A percentile compares a stretch with the other conserved stretches of the same genome.
These are phyloP conservation scores for Phoenix roebelenii DNA, from an alignment of 176 grass and related monocot species.

Conservation along the genomic window DNA sequence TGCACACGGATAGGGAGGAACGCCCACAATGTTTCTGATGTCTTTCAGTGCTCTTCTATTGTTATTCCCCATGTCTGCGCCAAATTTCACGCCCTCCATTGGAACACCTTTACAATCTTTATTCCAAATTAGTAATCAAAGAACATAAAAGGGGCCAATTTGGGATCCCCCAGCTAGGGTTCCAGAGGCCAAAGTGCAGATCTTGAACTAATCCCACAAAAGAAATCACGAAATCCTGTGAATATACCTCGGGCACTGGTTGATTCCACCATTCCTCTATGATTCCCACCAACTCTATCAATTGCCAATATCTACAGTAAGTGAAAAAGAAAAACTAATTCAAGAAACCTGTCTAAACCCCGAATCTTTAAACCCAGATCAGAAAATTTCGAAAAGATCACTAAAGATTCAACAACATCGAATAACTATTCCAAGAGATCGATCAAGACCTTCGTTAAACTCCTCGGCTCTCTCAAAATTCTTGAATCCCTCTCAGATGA, in stretches of 20 bases:
- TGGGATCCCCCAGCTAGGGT: no score
- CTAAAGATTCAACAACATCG: no score
- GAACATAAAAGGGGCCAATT: no score
- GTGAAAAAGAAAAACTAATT: no score
- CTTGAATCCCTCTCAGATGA: no score
- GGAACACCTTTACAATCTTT: slow-evolving; percentile 20
- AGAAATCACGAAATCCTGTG: no score
- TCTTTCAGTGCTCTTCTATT: slow-evolving; percentile 43
- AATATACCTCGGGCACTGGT: slow-evolving; percentile 20
- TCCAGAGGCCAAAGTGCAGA: no score
- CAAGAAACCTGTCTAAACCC: background rate
- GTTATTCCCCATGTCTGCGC: slow-evolving; percentile 14
- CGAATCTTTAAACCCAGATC: no score
- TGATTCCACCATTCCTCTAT: slow-evolving; percentile 6
- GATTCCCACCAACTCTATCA: slow-evolving; percentile 32
- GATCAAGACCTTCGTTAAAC: background rate
- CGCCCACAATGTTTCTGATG: slow-evolving; percentile 54
- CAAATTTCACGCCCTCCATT: slow-evolving; percentile 58
- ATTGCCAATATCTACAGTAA: slow-evolving; percentile 9
- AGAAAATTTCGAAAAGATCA: no score
- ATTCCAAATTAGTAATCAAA: slow-evolving; percentile 7
- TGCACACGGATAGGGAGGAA: slow-evolving; percentile 24
- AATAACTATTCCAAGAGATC: no score
- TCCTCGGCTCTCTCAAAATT: no score
- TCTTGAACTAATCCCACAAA: no score